phyloP scores from a whole-genome alignment of 2,329 filamentous ascomycete species.

The Lachnum nothofagi region DNA sequence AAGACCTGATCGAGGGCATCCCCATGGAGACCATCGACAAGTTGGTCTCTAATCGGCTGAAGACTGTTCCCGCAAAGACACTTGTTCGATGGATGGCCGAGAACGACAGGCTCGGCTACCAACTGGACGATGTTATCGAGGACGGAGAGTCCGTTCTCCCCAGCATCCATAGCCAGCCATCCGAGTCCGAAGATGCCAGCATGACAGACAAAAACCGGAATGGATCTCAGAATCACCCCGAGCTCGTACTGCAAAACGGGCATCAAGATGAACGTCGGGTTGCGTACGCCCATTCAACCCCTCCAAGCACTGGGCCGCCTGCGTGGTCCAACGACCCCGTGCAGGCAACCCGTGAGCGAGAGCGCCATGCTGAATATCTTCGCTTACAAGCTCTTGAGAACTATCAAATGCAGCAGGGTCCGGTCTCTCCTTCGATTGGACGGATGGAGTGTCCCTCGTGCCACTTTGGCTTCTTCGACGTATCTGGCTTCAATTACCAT shows the following conservation, averaged over 20 bases:
- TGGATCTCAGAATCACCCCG: not conserved
- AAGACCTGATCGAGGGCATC: slow-evolving; percentile 15
- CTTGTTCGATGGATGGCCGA: slow-evolving; percentile 26
- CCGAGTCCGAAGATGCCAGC: slow-evolving; percentile 4
- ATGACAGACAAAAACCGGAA: slow-evolving; percentile 5
- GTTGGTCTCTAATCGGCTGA: slow-evolving; percentile 16
- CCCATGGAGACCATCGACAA: slow-evolving; percentile 22
- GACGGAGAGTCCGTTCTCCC: slow-evolving; percentile 23
- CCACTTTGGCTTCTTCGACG: not conserved
- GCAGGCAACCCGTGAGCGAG: slow-evolving; percentile 10
- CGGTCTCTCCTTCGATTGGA: not conserved
- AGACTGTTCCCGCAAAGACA: slow-evolving; percentile 19
- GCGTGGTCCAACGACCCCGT: slow-evolving; percentile 4
- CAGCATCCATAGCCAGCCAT: slow-evolving; percentile 1
- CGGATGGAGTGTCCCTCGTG: slow-evolving; percentile 4
- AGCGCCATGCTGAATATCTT: not conserved
- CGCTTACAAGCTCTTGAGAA: not conserved
- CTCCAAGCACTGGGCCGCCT: not conserved
- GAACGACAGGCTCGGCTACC: slow-evolving; percentile 27
- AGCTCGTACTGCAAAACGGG: not conserved
- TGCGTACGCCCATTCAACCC: not conserved
- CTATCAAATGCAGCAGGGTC: not conserved
- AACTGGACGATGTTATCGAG: slow-evolving; percentile 26
- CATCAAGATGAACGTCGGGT: not conserved
- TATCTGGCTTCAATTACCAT: slow-evolving; percentile 14